These are phyloP conservation scores for Cephalotrichum gorgonifer DNA, from an alignment of 2,329 filamentous ascomycete genomes.

Conservation along the genomic window DNA sequence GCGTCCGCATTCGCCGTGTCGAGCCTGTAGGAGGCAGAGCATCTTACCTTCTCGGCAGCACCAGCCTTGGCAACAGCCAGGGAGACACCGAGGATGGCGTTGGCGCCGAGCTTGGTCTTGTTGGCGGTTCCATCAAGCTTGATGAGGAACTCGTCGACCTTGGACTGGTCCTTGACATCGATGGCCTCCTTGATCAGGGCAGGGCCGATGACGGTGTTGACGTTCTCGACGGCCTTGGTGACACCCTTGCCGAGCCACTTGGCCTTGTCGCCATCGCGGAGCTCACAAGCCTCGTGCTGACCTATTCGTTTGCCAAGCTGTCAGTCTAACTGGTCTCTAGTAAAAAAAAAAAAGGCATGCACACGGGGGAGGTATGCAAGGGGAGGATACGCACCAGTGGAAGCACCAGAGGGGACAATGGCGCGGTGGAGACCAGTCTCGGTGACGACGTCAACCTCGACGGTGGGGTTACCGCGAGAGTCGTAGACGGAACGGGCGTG, in stretches of 20 bases:
- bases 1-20: background rate
- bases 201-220: constrained; percentile 72
- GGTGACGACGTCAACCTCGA: constrained; percentile 89
- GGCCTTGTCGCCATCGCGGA: constrained; percentile 80
- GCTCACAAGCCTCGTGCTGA: constrained; percentile 83
- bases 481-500: constrained; percentile 96
- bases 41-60: constrained; percentile 67
- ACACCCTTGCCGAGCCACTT: constrained; percentile 87
- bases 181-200: constrained; percentile 73
- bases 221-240: constrained; percentile 74
- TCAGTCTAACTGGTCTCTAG: constrained; percentile 12
- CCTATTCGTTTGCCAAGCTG: constrained; percentile 37
- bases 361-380: constrained; percentile 5
- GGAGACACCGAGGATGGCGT: constrained; percentile 78
- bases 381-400: constrained; percentile 69
- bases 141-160: constrained; percentile 76
- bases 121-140: constrained; percentile 75
- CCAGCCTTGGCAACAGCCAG: constrained; percentile 81
- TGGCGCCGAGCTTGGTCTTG: constrained; percentile 82
- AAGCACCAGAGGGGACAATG: constrained; percentile 88
- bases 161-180: constrained; percentile 79
- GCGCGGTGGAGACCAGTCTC: constrained; percentile 88
- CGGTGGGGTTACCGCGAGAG: constrained; percentile 95
- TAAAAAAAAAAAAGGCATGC: background rate
- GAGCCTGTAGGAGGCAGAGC: background rate